phyloP scores from a whole-genome alignment of 345 rosid species.

The Eutrema heterophyllum region DNA sequence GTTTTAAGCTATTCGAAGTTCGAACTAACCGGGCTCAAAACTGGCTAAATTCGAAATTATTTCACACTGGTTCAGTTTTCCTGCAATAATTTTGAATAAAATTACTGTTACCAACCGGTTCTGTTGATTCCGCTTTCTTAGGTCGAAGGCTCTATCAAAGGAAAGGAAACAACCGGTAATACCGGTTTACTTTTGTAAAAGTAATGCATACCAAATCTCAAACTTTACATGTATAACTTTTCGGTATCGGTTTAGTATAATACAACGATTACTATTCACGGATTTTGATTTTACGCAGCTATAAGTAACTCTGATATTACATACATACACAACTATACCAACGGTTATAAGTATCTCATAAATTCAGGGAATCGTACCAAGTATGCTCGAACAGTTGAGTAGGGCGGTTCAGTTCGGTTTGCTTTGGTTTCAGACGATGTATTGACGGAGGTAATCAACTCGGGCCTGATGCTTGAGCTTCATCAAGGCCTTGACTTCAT shows the following conservation, averaged over 20 bases:
- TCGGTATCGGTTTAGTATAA: conserved; percentile 10
- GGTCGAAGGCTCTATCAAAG: not conserved
- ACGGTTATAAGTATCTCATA: not conserved
- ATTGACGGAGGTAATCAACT: conserved; percentile 74
- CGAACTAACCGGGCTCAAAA: not conserved
- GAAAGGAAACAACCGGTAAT: not conserved
- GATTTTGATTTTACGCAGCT: not conserved
- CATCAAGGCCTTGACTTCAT: conserved; percentile 93
- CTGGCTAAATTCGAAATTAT: not conserved
- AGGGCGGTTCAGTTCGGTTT: not conserved
- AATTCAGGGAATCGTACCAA: not conserved
- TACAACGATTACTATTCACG: conserved; percentile 17
- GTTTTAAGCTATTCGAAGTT: not conserved
- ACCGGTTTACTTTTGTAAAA: not conserved
- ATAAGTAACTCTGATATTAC: conserved; percentile 20
- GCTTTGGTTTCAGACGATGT: conserved; percentile 44
- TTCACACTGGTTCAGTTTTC: not conserved
- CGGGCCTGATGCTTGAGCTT: conserved; percentile 95
- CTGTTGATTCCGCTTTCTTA: not conserved
- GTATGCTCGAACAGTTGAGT: not conserved
- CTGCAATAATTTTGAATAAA: not conserved
- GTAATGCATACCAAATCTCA: not conserved
- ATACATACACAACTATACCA: conserved; percentile 30
- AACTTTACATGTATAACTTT: conserved; percentile 32
- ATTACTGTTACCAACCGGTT: not conserved